phyloP scores from a whole-genome alignment of 306 rosid species.

The Dryas octopetala region DNA sequence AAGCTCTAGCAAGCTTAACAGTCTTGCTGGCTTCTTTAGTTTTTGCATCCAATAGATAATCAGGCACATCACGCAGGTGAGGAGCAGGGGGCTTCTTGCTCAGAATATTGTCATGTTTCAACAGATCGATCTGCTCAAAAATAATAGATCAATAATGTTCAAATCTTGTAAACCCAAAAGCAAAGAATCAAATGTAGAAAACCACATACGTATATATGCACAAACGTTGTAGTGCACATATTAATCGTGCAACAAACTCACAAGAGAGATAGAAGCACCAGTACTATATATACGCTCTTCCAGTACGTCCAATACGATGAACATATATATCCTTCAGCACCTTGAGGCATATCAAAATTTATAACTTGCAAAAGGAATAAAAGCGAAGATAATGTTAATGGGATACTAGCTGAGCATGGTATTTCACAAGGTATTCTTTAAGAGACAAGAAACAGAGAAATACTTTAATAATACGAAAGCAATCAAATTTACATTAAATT shows the following conservation, averaged over 20 bases:
- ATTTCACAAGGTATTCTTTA: neutral
- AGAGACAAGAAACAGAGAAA: neutral
- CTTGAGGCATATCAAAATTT: constrained; percentile 85
- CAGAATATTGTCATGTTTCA: constrained; percentile 88
- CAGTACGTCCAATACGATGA: constrained; percentile 95
- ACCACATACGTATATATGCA: neutral
- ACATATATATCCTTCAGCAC: constrained; percentile 57
- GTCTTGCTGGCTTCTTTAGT: constrained; percentile 81
- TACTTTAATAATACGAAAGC: constrained; percentile 6
- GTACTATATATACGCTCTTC: constrained; percentile 74
- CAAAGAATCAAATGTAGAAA: neutral
- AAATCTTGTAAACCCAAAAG: neutral
- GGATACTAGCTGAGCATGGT: constrained; percentile 14
- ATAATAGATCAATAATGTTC: neutral
- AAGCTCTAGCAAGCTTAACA: constrained; percentile 69
- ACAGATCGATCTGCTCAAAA: constrained; percentile 56
- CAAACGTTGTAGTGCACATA: neutral
- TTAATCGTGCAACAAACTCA: constrained; percentile 41
- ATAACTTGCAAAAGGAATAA: constrained; percentile 57
- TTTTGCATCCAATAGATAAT: constrained; percentile 67
- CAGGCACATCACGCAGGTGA: constrained; percentile 82
- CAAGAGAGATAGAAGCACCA: constrained; percentile 86
- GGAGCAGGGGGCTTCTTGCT: constrained; percentile 90
- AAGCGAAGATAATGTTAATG: constrained; percentile 5
- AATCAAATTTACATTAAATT: neutral